Base-by-base conservation (phyloP, 768 basidiomycete species). In the Scleroderma bovista region DNA sequence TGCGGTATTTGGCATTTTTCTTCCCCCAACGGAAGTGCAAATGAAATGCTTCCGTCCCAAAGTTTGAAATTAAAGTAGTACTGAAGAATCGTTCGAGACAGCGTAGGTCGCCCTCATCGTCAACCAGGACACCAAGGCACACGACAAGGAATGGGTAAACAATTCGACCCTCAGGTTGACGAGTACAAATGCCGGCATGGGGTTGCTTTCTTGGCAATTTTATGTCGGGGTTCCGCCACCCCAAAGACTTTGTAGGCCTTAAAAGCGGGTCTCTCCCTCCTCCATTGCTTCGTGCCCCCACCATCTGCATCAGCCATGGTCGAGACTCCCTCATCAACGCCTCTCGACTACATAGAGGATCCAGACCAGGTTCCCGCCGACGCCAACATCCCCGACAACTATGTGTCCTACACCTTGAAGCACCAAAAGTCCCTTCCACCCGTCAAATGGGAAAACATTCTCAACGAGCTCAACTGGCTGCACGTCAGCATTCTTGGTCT, bases 381-480 rank as follows among this genome's bases (percentile, higher is more conserved):
- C 64, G 63, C 76, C 58, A 75, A 80, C 61, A 81, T 88, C 51
- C 84, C 86, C 15, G 87, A 89, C 68, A 89, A 91, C 74, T 91
- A 90, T 60, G 88, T 91, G 63, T 72, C 81, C 20, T 76, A 86
- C 66, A 88, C 83, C 4, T 75, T 91, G 60, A 79, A 77, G 57
- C 82, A 78, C 31, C 74, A 78, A 51, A 86, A 85, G 61, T 60
- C 82, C 3, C 73, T 85, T 11, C 87, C 88, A 0, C 86, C 86
- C 1, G 70, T 90, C 55, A 72, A 74, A 4, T 80, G 75, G 79
- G 62, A 70, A 24, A 89, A 84, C 60, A 62, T 78, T 48, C 54
- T 66, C 58, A 70, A 70, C 20, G 85, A 90, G 60, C 69, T 92
- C 56, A 83, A 87, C 68, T 94, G 84, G 80, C 75, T 93, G 59